Conservation (phyloP, 2,329 filamentous ascomycete species). For the Claviceps fusiformis region DNA sequence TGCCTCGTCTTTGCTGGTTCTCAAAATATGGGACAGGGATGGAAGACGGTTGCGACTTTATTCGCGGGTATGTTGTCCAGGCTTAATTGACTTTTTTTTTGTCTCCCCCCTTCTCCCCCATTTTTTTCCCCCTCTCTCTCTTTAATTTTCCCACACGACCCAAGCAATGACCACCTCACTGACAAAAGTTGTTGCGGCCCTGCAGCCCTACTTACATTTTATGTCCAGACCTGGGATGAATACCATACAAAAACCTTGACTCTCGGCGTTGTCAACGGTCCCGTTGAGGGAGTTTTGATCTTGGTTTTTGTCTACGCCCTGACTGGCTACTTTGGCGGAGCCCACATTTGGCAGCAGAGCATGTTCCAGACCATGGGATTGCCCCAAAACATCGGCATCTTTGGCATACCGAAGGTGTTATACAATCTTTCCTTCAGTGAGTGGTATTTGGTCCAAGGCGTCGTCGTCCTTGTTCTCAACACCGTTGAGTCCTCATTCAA, state of each 20-base stretch:
- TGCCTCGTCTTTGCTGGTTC: constrained; percentile 82
- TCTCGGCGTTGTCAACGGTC: constrained; percentile 81
- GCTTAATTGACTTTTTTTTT: neutral
- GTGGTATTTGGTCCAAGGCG: constrained; percentile 84
- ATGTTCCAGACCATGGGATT: constrained; percentile 61
- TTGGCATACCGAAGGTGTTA: constrained; percentile 52
- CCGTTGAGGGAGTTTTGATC: constrained; percentile 85
- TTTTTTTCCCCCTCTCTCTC: too few relatives aligned
- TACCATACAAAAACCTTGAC: constrained; percentile 96
- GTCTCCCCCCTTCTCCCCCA: too few relatives aligned
- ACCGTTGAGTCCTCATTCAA: constrained; percentile 67
- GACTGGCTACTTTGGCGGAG: constrained; percentile 75
- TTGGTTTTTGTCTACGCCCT: constrained; percentile 69
- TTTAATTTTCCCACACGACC: neutral
- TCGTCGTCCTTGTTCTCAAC: constrained; percentile 70
- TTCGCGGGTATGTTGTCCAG: constrained; percentile 51
- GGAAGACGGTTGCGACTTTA: constrained; percentile 71
- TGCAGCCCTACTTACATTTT: constrained; percentile 83
- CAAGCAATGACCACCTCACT: neutral
- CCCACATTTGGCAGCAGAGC: constrained; percentile 83
- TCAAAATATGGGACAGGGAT: constrained; percentile 86
- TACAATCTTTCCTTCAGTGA: constrained; percentile 79
- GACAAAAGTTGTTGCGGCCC: constrained; percentile 1
- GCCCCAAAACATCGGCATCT: constrained; percentile 45
- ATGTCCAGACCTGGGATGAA: constrained; percentile 98